Conservation (phyloP, 805 yeast species). For the Kuraishia floccosa region DNA sequence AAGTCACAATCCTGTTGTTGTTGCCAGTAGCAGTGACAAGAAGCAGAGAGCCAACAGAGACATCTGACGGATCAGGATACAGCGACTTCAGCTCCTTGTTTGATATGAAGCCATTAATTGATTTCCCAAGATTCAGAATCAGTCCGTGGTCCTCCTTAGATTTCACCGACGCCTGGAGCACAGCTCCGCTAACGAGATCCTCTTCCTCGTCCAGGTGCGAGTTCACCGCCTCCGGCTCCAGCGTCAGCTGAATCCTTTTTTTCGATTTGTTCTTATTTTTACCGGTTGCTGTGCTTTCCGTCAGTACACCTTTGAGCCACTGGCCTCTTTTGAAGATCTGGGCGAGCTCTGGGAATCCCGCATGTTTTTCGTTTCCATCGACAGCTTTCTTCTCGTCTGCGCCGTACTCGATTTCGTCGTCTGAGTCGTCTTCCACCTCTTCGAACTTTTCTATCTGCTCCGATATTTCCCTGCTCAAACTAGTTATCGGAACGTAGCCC, state of each 20-base stretch:
- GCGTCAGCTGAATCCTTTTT: slow-evolving; percentile 57
- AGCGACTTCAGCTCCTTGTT: slow-evolving; percentile 46
- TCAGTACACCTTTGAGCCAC: slow-evolving; percentile 79
- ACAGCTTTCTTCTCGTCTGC: slow-evolving; percentile 12
- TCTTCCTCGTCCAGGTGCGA: slow-evolving; percentile 42
- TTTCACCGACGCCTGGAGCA: slow-evolving; percentile 66
- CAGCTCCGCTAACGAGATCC: slow-evolving; percentile 50
- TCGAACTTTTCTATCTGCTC: slow-evolving; percentile 44
- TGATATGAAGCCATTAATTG: slow-evolving; percentile 61
- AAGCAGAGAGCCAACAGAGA: slow-evolving; percentile 57
- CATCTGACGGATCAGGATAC: slow-evolving; percentile 17
- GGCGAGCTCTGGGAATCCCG: slow-evolving; percentile 49
- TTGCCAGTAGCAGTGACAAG: slow-evolving; percentile 42
- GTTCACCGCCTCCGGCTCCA: slow-evolving; percentile 71
- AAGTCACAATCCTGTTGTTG: slow-evolving; percentile 46
- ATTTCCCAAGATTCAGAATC: slow-evolving; percentile 59
- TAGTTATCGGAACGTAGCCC: slow-evolving; percentile 70
- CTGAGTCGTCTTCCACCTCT: slow-evolving; percentile 28
- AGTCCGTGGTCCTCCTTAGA: slow-evolving; percentile 92
- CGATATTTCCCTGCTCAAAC: slow-evolving; percentile 55
- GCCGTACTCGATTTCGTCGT: slow-evolving; percentile 19
- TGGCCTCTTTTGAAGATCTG: slow-evolving; percentile 60
- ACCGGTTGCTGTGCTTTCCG: slow-evolving; percentile 29
- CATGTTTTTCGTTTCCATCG: slow-evolving; percentile 20
- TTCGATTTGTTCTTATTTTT: slow-evolving; percentile 25